Base-by-base conservation (phyloP, 2,329 filamentous ascomycete species). In the Penicillium nordicum region DNA sequence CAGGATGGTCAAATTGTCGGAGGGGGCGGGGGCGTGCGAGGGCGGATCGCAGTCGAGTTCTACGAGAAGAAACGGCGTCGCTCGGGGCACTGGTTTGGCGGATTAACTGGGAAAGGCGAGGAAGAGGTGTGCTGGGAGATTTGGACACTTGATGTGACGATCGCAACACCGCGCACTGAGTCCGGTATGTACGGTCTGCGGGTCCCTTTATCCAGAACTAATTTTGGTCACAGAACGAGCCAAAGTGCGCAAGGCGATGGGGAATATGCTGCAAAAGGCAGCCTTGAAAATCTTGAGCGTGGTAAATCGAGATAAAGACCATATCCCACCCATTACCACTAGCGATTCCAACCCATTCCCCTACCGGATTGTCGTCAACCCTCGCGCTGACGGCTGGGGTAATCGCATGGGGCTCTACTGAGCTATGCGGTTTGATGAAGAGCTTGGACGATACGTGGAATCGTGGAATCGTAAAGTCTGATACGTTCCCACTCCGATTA, bases 121-220 rank as follows among this genome's bases (percentile, higher is more conserved):
- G 92, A 97, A 72, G 92, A 97, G 73, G 86, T 97, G 18, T 96
- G 92, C 73, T 99, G 94, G 94, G 94, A 97, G 80, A 87, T 86
- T 69, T 99, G 94, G 94, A 91, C 89, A 43, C 78, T 99, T 63
- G 90, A 95, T 74, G 89, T 97, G 49, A 95, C 92, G n/a, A 86
- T 97, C 53, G 90, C 92, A 10, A 92, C 91, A 66, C 92, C 93
- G 30, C 81, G 88, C 69, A 96, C 90, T 11, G 93, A 97, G 69
- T 89, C 86, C 63, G 92, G 91, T 95, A 78, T 67, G 86, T 72
- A 40, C 30, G 21, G 10, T 44, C 25, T 37, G 9, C 11, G 18
- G 29, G 14, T 5, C 23, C 21, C 14, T 37, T 41, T 44, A 32
- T 14, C 49, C 27, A 25, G n/a, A 12, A 10, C 56, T 50, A 50